phyloP scores from a whole-genome alignment of 441 rosid genomes.

The Geranium incanum region DNA sequence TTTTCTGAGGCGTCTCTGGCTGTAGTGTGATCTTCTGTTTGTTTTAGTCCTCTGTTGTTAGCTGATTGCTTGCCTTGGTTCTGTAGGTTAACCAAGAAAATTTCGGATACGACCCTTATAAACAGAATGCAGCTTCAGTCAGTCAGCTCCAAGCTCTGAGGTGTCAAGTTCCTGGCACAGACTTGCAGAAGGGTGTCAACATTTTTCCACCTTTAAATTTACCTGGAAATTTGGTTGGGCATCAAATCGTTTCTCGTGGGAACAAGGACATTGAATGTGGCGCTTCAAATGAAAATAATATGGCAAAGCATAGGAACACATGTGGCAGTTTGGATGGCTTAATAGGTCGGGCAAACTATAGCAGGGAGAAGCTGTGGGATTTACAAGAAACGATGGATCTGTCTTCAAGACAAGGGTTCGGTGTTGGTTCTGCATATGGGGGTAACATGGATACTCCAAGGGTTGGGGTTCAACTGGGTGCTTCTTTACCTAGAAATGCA shows the following conservation, averaged over 20 bases:
- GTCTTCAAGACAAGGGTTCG: constrained; percentile 2
- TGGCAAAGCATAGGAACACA: constrained; percentile 4
- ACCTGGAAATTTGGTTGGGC: constrained; percentile 12
- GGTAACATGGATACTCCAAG: neutral
- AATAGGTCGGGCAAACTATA: constrained; percentile 14
- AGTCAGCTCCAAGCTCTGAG: constrained; percentile 12
- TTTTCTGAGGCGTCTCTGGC: constrained; percentile 10
- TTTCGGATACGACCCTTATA: constrained; percentile 21
- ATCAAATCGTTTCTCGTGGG: constrained; percentile 9
- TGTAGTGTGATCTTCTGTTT: too few species aligned
- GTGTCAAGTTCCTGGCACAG: constrained; percentile 16
- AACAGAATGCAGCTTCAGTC: constrained; percentile 10
- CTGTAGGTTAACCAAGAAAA: constrained; percentile 26
- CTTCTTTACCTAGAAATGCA: neutral
- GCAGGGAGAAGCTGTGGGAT: constrained; percentile 17
- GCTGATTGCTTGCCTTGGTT: constrained; percentile 18
- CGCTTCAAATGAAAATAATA: constrained; percentile 12
- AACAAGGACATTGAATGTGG: constrained; percentile 8
- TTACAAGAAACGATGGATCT: constrained; percentile 10
- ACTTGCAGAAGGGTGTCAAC: constrained; percentile 12
- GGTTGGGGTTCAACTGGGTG: neutral
- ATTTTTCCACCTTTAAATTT: constrained; percentile 14
- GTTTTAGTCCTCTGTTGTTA: neutral
- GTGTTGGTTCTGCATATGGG: constrained; percentile 14
- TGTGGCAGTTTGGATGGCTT: constrained; percentile 15